Percentiles rank a stretch among this genome's conserved stretches.
phyloP scores from a whole-genome alignment of 441 rosid genomes.

The Raphanus hybrid region DNA sequence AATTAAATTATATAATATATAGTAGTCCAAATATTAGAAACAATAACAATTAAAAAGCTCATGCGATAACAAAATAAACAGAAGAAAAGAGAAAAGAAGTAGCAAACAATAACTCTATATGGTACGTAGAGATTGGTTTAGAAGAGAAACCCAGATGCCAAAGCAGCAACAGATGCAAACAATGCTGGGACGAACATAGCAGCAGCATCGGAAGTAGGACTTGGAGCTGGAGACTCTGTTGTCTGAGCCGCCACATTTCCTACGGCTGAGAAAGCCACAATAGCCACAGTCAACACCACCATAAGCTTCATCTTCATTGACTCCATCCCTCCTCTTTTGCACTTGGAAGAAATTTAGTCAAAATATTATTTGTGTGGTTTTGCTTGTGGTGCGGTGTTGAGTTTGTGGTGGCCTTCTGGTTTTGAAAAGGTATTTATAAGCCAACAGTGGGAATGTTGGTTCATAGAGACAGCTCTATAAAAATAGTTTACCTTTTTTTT shows the following conservation, averaged over 20 bases:
- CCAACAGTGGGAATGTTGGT: slow-evolving; percentile 14
- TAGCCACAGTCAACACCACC: slow-evolving; percentile 51
- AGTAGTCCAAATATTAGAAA: slow-evolving; percentile 20
- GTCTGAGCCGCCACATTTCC: slow-evolving; percentile 54
- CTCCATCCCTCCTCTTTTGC: slow-evolving; percentile 48
- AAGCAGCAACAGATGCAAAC: slow-evolving; percentile 60
- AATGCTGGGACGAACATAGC: slow-evolving; percentile 56
- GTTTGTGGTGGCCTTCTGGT: slow-evolving; percentile 30
- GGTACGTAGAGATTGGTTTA: slow-evolving; percentile 41
- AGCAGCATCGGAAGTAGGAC: slow-evolving; percentile 75
- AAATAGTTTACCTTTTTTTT: slow-evolving; percentile 18
- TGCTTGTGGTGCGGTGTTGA: slow-evolving; percentile 16
- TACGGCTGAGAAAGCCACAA: slow-evolving; percentile 54
- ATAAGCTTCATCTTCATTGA: slow-evolving; percentile 65
- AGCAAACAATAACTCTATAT: slow-evolving; percentile 13
- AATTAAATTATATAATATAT: background rate
- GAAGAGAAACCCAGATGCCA: slow-evolving; percentile 57
- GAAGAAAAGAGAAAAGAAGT: slow-evolving; percentile 5
- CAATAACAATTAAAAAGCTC: slow-evolving; percentile 3
- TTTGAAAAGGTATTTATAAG: slow-evolving; percentile 37
- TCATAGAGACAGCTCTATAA: slow-evolving; percentile 15
- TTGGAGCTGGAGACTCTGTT: slow-evolving; percentile 68
- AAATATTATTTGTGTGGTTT: slow-evolving; percentile 2
- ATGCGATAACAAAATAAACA: background rate
- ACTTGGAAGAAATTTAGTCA: slow-evolving; percentile 26